A percentile compares a stretch with the other conserved stretches of the same genome.
phyloP scores from a whole-genome alignment of 140 eudicot species.

The Stevia rebaudiana region DNA sequence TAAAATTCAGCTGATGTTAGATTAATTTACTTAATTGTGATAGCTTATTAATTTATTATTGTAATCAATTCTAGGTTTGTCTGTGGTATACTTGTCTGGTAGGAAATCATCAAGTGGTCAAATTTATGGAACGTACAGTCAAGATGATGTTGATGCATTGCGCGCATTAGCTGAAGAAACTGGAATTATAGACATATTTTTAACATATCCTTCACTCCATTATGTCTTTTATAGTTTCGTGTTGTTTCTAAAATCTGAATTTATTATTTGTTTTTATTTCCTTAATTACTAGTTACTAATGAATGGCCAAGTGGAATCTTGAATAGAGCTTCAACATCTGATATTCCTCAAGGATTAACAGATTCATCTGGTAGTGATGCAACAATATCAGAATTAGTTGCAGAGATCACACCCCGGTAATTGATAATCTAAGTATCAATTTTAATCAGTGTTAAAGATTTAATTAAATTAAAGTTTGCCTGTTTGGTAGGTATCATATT shows the following conservation, averaged over 20 bases:
- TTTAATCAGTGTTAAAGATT: not conserved
- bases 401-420: constrained; percentile 97
- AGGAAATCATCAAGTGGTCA: constrained; percentile 65
- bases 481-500: constrained; percentile 67
- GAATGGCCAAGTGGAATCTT: constrained; percentile 91
- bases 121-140: constrained; percentile 75
- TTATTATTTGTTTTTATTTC: constrained; percentile 20
- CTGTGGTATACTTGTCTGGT: constrained; percentile 96
- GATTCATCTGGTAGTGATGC: constrained; percentile 60
- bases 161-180: constrained; percentile 94
- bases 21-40: not conserved
- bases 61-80: constrained; percentile 57
- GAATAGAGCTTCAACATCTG: constrained; percentile 55
- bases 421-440: constrained; percentile 14
- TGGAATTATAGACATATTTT: constrained; percentile 76
- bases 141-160: constrained; percentile 90
- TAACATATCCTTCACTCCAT: constrained; percentile 75
- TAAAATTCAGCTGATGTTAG: too few species aligned
- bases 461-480: constrained; percentile 15
- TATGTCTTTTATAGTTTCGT: not conserved
- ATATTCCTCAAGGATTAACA: constrained; percentile 54
- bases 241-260: not conserved
- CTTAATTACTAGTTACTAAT: constrained; percentile 66
- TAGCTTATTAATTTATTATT: constrained; percentile 33
- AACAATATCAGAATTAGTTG: constrained; percentile 68